phyloP scores from a whole-genome alignment of 495 filamentous ascomycete species.

The Hypoxylon perforatum region DNA sequence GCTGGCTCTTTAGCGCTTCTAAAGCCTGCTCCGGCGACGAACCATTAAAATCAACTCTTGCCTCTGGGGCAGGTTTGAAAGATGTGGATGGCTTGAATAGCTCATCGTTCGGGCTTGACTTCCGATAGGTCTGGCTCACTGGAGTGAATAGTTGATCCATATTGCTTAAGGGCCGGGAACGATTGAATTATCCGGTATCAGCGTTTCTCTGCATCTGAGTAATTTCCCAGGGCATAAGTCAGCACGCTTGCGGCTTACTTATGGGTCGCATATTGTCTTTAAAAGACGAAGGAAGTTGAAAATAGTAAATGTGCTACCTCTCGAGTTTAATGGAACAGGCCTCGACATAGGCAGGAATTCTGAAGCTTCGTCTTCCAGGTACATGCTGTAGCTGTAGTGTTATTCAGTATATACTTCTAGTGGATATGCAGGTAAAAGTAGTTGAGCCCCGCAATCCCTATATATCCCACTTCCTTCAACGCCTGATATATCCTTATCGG shows the following conservation, averaged over 20 bases:
- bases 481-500: conserved; percentile 24
- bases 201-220: conserved; percentile 1
- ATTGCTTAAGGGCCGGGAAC: conserved; percentile 10
- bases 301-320: no score
- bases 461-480: conserved; percentile 18
- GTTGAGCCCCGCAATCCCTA: neutral
- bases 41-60: conserved; percentile 23
- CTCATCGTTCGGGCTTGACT: conserved; percentile 34
- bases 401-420: neutral
- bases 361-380: neutral
- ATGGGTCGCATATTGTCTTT: no score
- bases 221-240: no score
- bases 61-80: conserved; percentile 5
- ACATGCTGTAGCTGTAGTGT: neutral
- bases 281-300: no score
- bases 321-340: no score
- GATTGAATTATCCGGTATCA: conserved; percentile 16
- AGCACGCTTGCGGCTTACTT: no score
- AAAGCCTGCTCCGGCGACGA: conserved; percentile 69
- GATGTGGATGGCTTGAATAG: conserved; percentile 29
- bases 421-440: neutral
- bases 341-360: no score
- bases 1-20: conserved; percentile 70
- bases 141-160: conserved; percentile 65
- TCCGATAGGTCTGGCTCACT: conserved; percentile 57